Evolutionary conservation across 805 yeast species (phyloP).

Genomic region (Metschnikowia lachancei): DNA sequence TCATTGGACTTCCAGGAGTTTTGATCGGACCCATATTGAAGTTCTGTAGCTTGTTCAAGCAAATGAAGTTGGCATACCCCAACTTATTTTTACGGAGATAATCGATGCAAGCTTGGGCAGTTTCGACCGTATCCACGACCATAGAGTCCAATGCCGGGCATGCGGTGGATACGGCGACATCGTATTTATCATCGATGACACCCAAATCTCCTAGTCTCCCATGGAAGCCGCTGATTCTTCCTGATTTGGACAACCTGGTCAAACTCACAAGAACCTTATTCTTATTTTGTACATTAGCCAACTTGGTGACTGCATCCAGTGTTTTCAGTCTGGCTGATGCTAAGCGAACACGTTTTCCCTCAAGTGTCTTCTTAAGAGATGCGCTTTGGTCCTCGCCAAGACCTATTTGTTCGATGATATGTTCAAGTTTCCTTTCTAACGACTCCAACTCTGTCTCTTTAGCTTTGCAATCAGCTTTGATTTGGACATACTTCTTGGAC

Average conservation of each 20-base stretch:
- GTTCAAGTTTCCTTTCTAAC: conserved; percentile 48
- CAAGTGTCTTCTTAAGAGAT: conserved; percentile 47
- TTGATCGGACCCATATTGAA: conserved; percentile 55
- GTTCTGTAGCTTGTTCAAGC: conserved; percentile 68
- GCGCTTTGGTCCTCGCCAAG: conserved; percentile 58
- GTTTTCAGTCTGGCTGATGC: conserved; percentile 57
- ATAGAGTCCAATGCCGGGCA: conserved; percentile 87
- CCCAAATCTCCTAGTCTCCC: conserved; percentile 94
- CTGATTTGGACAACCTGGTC: conserved; percentile 67
- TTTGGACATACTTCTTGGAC: conserved; percentile 42
- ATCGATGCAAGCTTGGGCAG: conserved; percentile 65
- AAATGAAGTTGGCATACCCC: conserved; percentile 87
- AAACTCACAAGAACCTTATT: conserved; percentile 71
- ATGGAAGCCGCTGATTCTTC: conserved; percentile 79
- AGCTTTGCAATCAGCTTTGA: conserved; percentile 47
- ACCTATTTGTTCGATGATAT: conserved; percentile 51
- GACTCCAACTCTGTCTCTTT: conserved; percentile 47
- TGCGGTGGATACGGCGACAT: conserved; percentile 92
- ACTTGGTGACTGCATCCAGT: conserved; percentile 61
- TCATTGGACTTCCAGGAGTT: conserved; percentile 63
- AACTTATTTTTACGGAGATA: conserved; percentile 75
- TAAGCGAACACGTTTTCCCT: conserved; percentile 53
- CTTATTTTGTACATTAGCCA: conserved; percentile 60
- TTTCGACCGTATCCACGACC: conserved; percentile 78
- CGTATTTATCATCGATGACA: conserved; percentile 82